These are phyloP conservation scores for Trypethelium eluteriae DNA, from an alignment of 495 filamentous ascomycete genomes.

Conservation along the genomic window DNA sequence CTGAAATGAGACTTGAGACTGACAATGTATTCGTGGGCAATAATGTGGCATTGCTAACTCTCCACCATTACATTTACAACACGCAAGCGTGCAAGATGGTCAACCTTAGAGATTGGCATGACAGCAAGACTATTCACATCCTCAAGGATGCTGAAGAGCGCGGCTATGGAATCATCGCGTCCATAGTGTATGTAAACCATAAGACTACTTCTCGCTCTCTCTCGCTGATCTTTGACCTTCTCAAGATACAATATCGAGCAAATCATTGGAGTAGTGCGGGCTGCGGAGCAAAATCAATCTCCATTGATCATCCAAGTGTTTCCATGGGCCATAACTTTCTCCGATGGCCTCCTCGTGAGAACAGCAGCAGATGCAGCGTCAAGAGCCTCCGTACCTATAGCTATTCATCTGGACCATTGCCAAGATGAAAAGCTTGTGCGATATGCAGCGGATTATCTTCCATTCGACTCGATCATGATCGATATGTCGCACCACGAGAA, in stretches of 20 bases:
- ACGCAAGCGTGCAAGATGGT: slow-evolving; percentile 12
- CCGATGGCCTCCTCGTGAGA: slow-evolving; percentile 20
- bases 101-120: slow-evolving; percentile 5
- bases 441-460: slow-evolving; percentile 19
- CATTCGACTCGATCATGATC: slow-evolving; percentile 30
- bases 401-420: slow-evolving; percentile 27
- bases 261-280: slow-evolving; percentile 19
- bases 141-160: slow-evolving; percentile 18
- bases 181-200: slow-evolving; percentile 15
- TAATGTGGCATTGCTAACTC: neutral
- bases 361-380: slow-evolving; percentile 24
- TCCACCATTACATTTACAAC: neutral
- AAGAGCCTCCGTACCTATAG: slow-evolving; percentile 24
- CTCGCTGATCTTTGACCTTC: neutral
- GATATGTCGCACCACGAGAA: slow-evolving; percentile 32
- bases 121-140: slow-evolving; percentile 18
- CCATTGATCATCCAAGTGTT: slow-evolving; percentile 21
- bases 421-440: slow-evolving; percentile 25
- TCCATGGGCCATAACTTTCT: slow-evolving; percentile 21
- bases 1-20: neutral
- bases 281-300: slow-evolving; percentile 18
- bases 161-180: slow-evolving; percentile 18
- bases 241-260: slow-evolving; percentile 24
- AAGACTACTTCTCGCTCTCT: neutral
- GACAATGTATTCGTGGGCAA: neutral